Evolutionary conservation across 2,329 filamentous ascomycete genomes (phyloP), one percentile per base, ranked within the genome.

Genomic region (Hypomyces perniciosus): DNA sequence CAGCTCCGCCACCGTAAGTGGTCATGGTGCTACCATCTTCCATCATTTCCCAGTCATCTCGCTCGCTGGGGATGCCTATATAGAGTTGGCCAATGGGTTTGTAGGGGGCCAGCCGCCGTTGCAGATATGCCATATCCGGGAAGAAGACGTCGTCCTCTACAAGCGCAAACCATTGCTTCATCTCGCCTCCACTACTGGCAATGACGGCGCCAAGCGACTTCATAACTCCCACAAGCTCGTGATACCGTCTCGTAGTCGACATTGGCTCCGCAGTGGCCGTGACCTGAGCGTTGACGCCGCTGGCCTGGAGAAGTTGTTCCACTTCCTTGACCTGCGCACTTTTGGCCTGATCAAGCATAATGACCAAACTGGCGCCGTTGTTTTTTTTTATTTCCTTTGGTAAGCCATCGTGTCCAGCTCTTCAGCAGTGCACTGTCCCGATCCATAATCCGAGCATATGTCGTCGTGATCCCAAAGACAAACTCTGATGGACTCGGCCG

Each of bases 131-230:
- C 31, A 75, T 57, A 35, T 68, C 70, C 1, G 74, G 73, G 43
- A 77, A 66, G 57, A 77, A 77, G 44, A 75, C 62, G 48, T 71
- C 68, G 54, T 76, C 73, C 31, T 77, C 74, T 1, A 77, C 56
- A 1, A 77, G 61, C 1, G 66, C 73, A 35, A 70, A 68, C 63
- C 71, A 75, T 40, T 59, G 63, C 63, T 73, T 74, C 41, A 59
- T 55, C 20, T 65, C 60, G 4, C 67, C 68, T 2, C 67, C 68
- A 10, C 65, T 66, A 5, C 65, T 64, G 2, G 63, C 62, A 4
- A 74, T 56, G 4, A 62, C 65, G 2, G 62, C 65, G 5, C 59
- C 61, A 40, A 68, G 65, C 4, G 60, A 59, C 39, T 65, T 62
- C 37, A 73, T 57, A 20, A 65, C 59, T 8, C 64, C 56, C 2